phyloP scores from a whole-genome alignment of 192 early-diverging fungal genomes.

The Backusella mclennaniae region DNA sequence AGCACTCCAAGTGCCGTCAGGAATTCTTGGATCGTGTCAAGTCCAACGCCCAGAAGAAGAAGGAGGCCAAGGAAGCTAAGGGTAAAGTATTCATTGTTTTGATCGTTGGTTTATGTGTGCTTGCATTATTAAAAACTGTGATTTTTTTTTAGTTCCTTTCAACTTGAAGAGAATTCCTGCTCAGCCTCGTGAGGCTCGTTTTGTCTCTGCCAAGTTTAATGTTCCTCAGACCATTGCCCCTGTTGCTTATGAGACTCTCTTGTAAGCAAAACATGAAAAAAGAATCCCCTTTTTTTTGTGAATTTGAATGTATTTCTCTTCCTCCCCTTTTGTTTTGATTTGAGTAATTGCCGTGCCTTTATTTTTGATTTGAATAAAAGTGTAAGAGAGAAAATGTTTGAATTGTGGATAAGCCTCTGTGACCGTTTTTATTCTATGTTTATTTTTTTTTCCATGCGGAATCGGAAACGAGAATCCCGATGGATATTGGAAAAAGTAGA shows the following conservation, averaged over 20 bases:
- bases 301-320: not conserved
- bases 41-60: slow-evolving; percentile 84
- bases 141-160: slow-evolving; percentile 38
- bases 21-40: slow-evolving; percentile 97
- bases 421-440: not conserved
- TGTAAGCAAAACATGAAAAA: slow-evolving; percentile 44
- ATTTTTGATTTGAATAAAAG: not conserved
- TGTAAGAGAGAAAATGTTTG: not conserved
- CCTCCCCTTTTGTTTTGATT: slow-evolving; percentile 1
- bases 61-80: slow-evolving; percentile 65
- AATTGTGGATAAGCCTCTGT: not conserved
- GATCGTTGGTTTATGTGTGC: not conserved
- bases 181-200: slow-evolving; percentile 84
- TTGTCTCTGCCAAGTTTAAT: slow-evolving; percentile 87
- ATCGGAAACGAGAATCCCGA: not conserved
- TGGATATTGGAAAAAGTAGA: not conserved
- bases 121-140: slow-evolving; percentile 5
- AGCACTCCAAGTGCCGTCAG: slow-evolving; percentile 98
- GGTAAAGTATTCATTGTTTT: not conserved
- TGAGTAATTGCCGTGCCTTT: slow-evolving; percentile 3
- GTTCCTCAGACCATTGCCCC: slow-evolving; percentile 90
- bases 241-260: slow-evolving; percentile 90
- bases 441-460: not conserved
- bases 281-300: too few relatives aligned
- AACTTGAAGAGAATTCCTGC: slow-evolving; percentile 90